These are phyloP conservation scores for Fonsecaea pedrosoi DNA, from an alignment of 2,329 filamentous ascomycete genomes.

Conservation along the genomic window DNA sequence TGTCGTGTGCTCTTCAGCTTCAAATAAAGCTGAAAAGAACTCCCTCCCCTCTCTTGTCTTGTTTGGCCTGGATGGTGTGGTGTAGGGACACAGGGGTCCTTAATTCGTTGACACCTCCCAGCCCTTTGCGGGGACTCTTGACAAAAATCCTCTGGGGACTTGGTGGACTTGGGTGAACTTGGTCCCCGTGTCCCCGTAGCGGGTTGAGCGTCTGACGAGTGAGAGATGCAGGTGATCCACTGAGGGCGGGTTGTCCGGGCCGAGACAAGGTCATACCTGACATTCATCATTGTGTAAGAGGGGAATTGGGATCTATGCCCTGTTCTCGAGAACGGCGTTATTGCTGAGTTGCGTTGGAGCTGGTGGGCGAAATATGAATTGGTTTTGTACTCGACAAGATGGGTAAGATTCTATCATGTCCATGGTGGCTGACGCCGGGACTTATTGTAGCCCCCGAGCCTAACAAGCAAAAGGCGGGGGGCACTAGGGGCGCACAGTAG, in stretches of 20 bases:
- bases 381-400: too few relatives aligned
- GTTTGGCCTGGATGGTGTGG: neutral
- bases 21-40: neutral
- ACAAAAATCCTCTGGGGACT: neutral
- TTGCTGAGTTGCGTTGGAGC: neutral
- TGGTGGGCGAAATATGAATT: too few relatives aligned
- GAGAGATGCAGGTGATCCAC: slow-evolving; percentile 2
- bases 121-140: neutral
- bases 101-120: neutral
- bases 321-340: neutral
- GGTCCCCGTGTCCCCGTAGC: neutral
- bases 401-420: too few relatives aligned
- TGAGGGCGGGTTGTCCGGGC: neutral
- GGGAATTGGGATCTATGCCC: neutral
- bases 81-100: too few relatives aligned
- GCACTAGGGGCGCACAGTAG: too few relatives aligned
- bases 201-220: neutral
- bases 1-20: neutral
- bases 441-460: too few relatives aligned
- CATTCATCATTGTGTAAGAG: neutral
- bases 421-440: too few relatives aligned
- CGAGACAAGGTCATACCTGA: neutral
- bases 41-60: neutral
- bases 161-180: neutral
- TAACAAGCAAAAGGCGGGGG: too few relatives aligned